Conservation (phyloP, 202 grass and related monocot species). For the Carex arenaria region DNA sequence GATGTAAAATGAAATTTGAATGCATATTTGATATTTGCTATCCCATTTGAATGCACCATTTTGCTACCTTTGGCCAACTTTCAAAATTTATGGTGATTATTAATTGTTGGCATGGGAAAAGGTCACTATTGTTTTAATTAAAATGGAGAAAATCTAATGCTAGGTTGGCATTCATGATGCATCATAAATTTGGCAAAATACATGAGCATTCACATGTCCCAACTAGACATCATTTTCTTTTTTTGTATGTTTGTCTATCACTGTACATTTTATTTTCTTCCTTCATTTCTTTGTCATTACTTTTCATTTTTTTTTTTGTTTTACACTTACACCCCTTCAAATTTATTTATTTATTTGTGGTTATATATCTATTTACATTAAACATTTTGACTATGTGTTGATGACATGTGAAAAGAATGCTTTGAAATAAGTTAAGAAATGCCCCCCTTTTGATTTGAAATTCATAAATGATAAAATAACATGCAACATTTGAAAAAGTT, state of each 20-base stretch:
- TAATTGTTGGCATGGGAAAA: not conserved
- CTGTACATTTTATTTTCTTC: not conserved
- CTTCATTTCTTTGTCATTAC: not conserved
- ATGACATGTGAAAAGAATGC: not conserved
- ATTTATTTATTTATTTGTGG: not conserved
- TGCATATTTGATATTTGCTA: not conserved
- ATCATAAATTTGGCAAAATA: slow-evolving; percentile 14
- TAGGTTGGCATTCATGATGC: slow-evolving; percentile 5
- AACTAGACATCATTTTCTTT: not conserved
- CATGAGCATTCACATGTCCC: slow-evolving; percentile 13
- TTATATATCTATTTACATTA: no score
- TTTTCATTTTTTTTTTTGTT: not conserved
- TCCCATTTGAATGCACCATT: not conserved
- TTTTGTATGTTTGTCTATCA: not conserved
- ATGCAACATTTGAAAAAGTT: not conserved
- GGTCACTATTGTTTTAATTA: slow-evolving; percentile 1
- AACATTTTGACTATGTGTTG: not conserved
- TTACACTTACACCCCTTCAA: not conserved
- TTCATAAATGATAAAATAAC: not conserved
- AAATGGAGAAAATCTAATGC: slow-evolving; percentile 4
- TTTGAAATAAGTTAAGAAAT: not conserved
- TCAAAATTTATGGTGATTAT: not conserved
- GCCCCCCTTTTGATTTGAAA: not conserved
- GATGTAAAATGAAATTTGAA: not conserved
- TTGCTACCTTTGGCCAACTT: not conserved